These are phyloP conservation scores for Blastocystis sp. DNA, from an alignment of 352 stramenopile genomes.

Conservation along the genomic window DNA sequence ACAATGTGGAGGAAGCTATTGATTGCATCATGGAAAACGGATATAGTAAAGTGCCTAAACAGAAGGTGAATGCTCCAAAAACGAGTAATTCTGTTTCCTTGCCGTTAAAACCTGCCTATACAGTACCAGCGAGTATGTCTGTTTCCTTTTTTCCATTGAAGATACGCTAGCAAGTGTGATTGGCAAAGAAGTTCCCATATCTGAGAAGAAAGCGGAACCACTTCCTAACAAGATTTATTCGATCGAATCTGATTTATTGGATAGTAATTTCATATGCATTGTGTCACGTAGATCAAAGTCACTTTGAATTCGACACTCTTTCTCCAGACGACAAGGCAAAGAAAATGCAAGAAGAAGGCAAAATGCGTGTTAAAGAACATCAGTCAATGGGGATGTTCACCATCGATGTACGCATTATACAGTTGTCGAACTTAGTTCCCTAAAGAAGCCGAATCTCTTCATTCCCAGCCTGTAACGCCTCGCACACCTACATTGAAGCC, in stretches of 20 bases:
- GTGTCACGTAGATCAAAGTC: not conserved
- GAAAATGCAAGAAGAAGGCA: not conserved
- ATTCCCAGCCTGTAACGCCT: not conserved
- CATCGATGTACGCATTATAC: not conserved
- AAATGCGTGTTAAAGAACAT: not conserved
- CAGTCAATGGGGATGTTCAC: not conserved
- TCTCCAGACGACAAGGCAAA: constrained; percentile 43
- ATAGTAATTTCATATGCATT: not conserved
- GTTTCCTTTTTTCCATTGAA: not conserved
- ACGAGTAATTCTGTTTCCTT: too few relatives aligned
- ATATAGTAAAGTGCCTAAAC: not conserved
- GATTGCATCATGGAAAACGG: constrained; percentile 25
- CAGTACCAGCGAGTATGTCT: not conserved
- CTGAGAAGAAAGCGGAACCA: not conserved
- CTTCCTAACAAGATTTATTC: not conserved
- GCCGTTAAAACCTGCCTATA: not conserved
- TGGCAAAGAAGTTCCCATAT: not conserved
- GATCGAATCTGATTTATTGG: not conserved
- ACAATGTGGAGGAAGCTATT: constrained; percentile 49
- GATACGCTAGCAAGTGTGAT: constrained; percentile 11
- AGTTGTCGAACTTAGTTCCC: not conserved
- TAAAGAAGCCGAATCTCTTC: not conserved
- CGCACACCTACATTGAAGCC: not conserved
- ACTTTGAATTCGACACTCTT: constrained; percentile 2
- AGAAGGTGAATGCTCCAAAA: not conserved